Percentiles rank a stretch among this genome's conserved stretches.
Evolutionary conservation across 2,329 filamentous ascomycete genomes (phyloP).

Genomic region (Nectriaceae sp.): DNA sequence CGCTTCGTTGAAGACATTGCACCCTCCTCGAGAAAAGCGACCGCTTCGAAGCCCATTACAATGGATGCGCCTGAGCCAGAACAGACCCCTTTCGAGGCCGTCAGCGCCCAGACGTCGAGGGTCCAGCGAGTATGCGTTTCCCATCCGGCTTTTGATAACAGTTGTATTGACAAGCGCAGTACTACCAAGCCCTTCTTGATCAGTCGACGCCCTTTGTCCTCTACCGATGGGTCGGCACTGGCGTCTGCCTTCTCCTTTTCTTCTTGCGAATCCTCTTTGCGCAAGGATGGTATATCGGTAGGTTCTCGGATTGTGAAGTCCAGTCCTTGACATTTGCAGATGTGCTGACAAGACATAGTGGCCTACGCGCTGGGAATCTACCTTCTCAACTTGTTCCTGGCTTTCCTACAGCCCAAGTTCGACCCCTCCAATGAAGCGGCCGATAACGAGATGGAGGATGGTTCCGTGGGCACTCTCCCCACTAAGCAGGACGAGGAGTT

Average conservation of each 20-base stretch:
- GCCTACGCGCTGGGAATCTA: conserved; percentile 98
- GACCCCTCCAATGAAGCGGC: conserved; percentile 89
- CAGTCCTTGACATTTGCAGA: neutral
- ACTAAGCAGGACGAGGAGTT: conserved; percentile 98
- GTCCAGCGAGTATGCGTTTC: conserved; percentile 66
- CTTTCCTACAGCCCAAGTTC: conserved; percentile 97
- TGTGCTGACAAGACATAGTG: conserved; percentile 57
- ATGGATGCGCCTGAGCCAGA: conserved; percentile 92
- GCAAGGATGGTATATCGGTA: conserved; percentile 99
- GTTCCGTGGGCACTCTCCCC: conserved; percentile 76
- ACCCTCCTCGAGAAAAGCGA: neutral
- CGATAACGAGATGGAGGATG: conserved; percentile 96
- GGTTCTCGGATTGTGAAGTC: conserved; percentile 28
- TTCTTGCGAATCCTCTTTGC: conserved; percentile 86
- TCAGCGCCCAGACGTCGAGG: conserved; percentile 80
- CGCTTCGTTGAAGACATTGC: conserved; percentile 1
- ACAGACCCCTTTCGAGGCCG: conserved; percentile 87
- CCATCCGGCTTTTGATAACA: conserved; percentile 2
- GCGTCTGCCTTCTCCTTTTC: conserved; percentile 73
- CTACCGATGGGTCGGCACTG: conserved; percentile 92
- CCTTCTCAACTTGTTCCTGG: conserved; percentile 97
- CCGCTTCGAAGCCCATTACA: neutral
- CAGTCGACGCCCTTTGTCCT: conserved; percentile 86
- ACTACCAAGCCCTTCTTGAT: conserved; percentile 94
- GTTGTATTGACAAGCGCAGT: conserved; percentile 48